Conservation (phyloP, 179 eudicot genomes). For the Silene noctiflora region DNA sequence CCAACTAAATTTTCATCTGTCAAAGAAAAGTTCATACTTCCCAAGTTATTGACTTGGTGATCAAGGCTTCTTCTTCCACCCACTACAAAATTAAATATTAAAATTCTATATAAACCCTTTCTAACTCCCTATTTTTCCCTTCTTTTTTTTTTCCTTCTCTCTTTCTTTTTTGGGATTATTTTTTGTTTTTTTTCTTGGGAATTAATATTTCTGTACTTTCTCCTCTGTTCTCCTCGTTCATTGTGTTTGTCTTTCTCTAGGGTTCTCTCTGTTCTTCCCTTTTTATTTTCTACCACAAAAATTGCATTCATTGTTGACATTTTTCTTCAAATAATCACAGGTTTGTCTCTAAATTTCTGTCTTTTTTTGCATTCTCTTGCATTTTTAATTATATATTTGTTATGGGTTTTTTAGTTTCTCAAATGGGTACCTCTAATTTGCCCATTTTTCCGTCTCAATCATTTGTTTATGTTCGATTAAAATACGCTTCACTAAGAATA, state of each 20-base stretch:
- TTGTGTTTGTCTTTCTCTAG: slow-evolving; percentile 22
- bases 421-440: background rate
- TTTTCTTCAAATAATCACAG: slow-evolving; percentile 11
- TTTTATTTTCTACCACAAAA: background rate
- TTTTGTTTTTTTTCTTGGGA: slow-evolving; percentile 1
- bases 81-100: slow-evolving; percentile 2
- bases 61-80: slow-evolving; percentile 23
- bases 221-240: slow-evolving; percentile 27
- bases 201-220: slow-evolving; percentile 21
- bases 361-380: background rate
- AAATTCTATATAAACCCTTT: slow-evolving; percentile 31
- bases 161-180: background rate
- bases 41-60: slow-evolving; percentile 31
- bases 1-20: background rate
- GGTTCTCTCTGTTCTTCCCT: slow-evolving; percentile 21
- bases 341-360: slow-evolving; percentile 19
- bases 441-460: background rate
- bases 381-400: background rate
- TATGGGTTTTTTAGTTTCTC: slow-evolving; percentile 8
- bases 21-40: slow-evolving; percentile 5
- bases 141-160: slow-evolving; percentile 10
- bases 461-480: background rate
- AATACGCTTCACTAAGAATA: background rate
- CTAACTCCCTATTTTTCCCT: slow-evolving; percentile 7
- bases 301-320: slow-evolving; percentile 15